Conservation (phyloP, 108 stramenopile species). For the Cyclotella kingstonii region DNA sequence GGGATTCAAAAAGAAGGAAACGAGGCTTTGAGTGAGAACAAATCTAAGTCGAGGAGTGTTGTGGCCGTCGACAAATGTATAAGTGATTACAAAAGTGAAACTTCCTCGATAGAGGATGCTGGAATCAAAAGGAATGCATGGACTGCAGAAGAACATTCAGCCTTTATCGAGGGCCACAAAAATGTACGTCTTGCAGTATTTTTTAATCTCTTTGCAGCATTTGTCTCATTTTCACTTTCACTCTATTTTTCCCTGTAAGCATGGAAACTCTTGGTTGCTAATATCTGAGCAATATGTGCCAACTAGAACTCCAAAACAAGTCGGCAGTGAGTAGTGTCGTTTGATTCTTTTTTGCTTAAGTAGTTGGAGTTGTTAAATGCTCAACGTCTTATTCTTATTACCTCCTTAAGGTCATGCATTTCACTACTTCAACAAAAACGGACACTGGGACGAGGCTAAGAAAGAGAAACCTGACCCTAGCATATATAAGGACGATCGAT, state of each 20-base stretch:
- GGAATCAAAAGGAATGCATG: constrained; percentile 66
- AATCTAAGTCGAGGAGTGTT: too few relatives aligned
- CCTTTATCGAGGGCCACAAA: constrained; percentile 52
- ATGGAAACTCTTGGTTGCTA: constrained; percentile 3
- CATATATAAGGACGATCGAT: not conserved
- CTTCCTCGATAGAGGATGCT: too few relatives aligned
- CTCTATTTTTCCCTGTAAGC: not conserved
- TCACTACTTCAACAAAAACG: not conserved
- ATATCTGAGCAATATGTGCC: constrained; percentile 4
- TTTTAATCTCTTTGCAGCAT: not conserved
- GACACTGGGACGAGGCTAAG: not conserved
- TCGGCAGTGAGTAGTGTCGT: constrained; percentile 1
- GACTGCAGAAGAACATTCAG: constrained; percentile 89
- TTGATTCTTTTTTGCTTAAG: not conserved
- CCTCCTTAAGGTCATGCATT: not conserved
- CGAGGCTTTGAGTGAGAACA: too few relatives aligned
- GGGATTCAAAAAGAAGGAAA: not conserved
- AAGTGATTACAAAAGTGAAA: too few relatives aligned
- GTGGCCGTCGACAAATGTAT: too few relatives aligned
- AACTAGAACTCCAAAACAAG: constrained; percentile 10
- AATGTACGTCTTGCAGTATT: not conserved
- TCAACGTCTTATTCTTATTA: not conserved
- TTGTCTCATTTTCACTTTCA: not conserved
- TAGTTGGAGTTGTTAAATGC: too few relatives aligned
- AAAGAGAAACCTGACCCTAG: not conserved